Percentiles rank a stretch among this genome's conserved stretches.
phyloP scores from a whole-genome alignment of 169 alveolate species.

The Plasmodium gonderi region DNA sequence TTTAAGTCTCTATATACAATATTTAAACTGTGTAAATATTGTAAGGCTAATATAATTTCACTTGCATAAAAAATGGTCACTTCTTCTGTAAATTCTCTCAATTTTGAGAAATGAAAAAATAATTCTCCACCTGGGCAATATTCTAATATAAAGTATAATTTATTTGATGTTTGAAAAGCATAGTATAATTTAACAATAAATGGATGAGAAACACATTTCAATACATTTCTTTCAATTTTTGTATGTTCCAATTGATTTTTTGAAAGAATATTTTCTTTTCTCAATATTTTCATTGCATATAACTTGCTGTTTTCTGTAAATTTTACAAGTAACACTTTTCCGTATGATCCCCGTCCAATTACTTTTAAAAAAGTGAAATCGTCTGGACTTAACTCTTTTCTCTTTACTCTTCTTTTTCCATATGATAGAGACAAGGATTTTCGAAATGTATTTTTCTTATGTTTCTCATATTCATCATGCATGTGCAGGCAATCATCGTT shows the following conservation, averaged over 20 bases:
- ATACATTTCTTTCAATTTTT: conserved; percentile 77
- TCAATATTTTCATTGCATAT: conserved; percentile 82
- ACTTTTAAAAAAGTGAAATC: conserved; percentile 90
- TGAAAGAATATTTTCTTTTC: conserved; percentile 79
- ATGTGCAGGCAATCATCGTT: conserved; percentile 18
- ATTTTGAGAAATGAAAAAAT: conserved; percentile 79
- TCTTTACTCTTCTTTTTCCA: conserved; percentile 16
- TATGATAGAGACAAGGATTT: conserved; percentile 34
- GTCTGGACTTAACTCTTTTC: conserved; percentile 70
- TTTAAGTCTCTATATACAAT: conserved; percentile 88
- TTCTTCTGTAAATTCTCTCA: conserved; percentile 70
- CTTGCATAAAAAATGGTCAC: conserved; percentile 82
- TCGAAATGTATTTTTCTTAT: neutral
- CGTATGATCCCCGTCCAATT: conserved; percentile 94
- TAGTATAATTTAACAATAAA: conserved; percentile 84
- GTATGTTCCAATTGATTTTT: conserved; percentile 80
- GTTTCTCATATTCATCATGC: conserved; percentile 53
- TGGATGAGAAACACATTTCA: conserved; percentile 82
- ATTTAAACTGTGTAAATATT: conserved; percentile 83
- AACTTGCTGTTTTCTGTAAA: conserved; percentile 22
- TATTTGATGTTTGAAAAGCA: conserved; percentile 83
- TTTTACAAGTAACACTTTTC: conserved; percentile 88
- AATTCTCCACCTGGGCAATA: conserved; percentile 89
- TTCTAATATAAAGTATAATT: conserved; percentile 86
- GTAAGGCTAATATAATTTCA: conserved; percentile 86